Percentiles rank a stretch among this genome's conserved stretches.
These are phyloP conservation scores for Tetracentron sinense DNA, from an alignment of 164 flowering plant genomes.

Conservation along the genomic window DNA sequence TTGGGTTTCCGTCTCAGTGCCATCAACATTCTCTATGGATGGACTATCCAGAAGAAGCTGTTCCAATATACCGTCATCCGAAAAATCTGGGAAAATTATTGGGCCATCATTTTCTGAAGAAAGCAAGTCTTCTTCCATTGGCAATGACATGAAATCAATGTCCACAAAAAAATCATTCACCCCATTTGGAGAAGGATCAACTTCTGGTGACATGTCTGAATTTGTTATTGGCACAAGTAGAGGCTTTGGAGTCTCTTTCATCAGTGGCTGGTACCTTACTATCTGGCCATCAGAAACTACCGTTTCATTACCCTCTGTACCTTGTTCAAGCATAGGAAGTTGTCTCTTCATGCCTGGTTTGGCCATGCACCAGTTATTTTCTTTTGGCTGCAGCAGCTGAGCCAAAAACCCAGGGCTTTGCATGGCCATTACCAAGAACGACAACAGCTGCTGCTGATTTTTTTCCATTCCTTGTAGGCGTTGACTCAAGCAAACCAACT, in stretches of 20 bases:
- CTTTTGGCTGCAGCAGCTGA: neutral
- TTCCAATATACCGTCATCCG: conserved; percentile 37
- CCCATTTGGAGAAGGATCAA: conserved; percentile 22
- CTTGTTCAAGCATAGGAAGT: neutral
- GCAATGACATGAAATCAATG: conserved; percentile 39
- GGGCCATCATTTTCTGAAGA: conserved; percentile 32
- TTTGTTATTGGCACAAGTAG: conserved; percentile 14
- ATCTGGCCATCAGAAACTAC: conserved; percentile 20
- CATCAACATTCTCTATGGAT: conserved; percentile 9
- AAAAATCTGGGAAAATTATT: conserved; percentile 34
- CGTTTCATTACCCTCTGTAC: neutral
- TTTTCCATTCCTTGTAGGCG: conserved; percentile 71
- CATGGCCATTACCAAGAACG: conserved; percentile 76
- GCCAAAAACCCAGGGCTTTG: conserved; percentile 43
- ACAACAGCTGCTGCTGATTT: conserved; percentile 78
- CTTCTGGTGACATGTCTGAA: conserved; percentile 24
- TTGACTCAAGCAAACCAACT: conserved; percentile 39
- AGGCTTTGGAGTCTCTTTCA: conserved; percentile 24
- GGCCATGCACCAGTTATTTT: conserved; percentile 2
- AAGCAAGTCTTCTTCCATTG: conserved; percentile 36
- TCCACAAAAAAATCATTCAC: conserved; percentile 36
- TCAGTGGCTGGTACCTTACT: conserved; percentile 49
- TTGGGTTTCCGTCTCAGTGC: neutral
- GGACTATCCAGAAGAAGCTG: conserved; percentile 43
- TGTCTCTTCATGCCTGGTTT: neutral